Percentiles rank a stretch among this genome's conserved stretches.
phyloP scores from a whole-genome alignment of 495 filamentous ascomycete species.

The Neurospora sp. region DNA sequence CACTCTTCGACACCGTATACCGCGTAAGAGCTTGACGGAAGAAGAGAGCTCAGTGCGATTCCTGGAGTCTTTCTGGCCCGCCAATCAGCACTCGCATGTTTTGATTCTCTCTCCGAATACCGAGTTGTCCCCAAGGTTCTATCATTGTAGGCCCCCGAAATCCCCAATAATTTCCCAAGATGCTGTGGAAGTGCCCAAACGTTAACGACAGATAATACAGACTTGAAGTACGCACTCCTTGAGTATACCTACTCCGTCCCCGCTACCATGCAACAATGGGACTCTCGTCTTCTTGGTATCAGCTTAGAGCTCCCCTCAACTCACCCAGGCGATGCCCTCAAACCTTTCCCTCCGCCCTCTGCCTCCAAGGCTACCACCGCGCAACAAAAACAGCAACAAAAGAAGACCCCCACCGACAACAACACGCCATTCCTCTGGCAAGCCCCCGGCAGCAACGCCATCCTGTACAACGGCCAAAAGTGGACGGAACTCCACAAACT shows the following conservation, averaged over 20 bases:
- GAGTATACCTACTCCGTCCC: conserved; percentile 61
- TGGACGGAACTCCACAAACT: conserved; percentile 76
- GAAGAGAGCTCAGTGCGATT: conserved; percentile 59
- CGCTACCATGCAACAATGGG: conserved; percentile 29
- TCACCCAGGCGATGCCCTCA: conserved; percentile 41
- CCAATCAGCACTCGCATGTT: conserved; percentile 52
- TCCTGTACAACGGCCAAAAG: conserved; percentile 69
- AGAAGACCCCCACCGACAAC: conserved; percentile 9
- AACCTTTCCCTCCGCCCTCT: conserved; percentile 41
- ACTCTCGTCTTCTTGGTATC: conserved; percentile 54
- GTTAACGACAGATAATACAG: conserved; percentile 9
- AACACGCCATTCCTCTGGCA: conserved; percentile 66
- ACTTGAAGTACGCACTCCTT: conserved; percentile 58
- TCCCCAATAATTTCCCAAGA: too few relatives aligned
- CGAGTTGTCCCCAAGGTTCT: conserved; percentile 65
- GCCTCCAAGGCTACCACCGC: conserved; percentile 9
- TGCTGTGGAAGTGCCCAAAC: not conserved
- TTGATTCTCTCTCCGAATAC: conserved; percentile 67
- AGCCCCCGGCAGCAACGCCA: conserved; percentile 67
- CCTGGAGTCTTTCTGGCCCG: conserved; percentile 74
- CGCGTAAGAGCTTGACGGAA: conserved; percentile 39
- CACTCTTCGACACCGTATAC: conserved; percentile 62
- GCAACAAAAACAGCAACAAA: conserved; percentile 11
- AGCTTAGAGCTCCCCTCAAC: conserved; percentile 62
- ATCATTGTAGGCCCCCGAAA: conserved; percentile 49